phyloP scores from a whole-genome alignment of 352 stramenopile species.

The Detonula confervacea region DNA sequence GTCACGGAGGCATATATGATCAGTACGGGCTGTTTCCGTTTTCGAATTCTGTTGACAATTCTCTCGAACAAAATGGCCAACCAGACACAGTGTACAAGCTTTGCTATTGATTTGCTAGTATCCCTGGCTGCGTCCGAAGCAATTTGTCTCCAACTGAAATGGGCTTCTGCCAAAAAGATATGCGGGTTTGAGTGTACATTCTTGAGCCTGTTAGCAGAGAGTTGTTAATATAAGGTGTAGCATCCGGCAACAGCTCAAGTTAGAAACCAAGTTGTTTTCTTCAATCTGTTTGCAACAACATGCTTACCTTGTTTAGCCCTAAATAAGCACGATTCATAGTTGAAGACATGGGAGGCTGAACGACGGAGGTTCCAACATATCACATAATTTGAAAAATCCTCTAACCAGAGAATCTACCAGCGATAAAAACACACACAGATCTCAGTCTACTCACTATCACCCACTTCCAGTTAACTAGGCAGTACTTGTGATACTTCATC shows the following conservation, averaged over 20 bases:
- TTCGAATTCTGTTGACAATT: not conserved
- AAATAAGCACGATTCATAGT: conserved; percentile 42
- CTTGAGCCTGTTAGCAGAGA: too few species aligned
- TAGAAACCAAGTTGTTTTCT: too few species aligned
- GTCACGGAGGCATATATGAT: conserved; percentile 49
- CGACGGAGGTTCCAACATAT: not conserved
- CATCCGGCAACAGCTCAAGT: too few species aligned
- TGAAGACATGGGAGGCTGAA: conserved; percentile 42
- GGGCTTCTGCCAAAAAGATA: conserved; percentile 2
- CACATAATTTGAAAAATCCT: not conserved
- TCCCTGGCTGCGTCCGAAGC: not conserved
- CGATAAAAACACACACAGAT: too few species aligned
- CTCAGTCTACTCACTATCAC: conserved; percentile 39
- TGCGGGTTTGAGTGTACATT: conserved; percentile 45
- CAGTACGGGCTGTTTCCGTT: conserved; percentile 22
- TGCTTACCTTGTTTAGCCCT: conserved; percentile 38
- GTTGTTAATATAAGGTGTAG: too few species aligned
- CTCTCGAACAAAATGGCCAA: conserved; percentile 10
- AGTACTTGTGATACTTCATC: conserved; percentile 30
- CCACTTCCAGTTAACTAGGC: conserved; percentile 57
- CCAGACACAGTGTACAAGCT: not conserved
- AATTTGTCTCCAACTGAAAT: conserved; percentile 10
- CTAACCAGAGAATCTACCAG: too few species aligned
- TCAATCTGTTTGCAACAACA: too few species aligned
- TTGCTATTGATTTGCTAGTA: conserved; percentile 8